Evolutionary conservation across 768 basidiomycete species (phyloP).

Genomic region (Tylopilus felleus): DNA sequence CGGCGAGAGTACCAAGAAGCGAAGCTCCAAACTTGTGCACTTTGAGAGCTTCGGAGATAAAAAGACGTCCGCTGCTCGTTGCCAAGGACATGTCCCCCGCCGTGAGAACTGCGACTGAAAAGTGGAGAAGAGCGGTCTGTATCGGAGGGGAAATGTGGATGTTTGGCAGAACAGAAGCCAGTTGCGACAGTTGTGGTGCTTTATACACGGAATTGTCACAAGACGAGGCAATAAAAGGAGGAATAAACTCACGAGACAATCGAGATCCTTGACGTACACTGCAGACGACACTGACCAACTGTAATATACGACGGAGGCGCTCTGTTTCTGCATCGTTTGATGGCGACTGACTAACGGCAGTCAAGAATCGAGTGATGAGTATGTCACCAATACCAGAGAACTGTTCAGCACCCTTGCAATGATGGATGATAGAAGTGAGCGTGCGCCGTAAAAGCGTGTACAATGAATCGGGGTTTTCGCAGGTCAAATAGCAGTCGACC

Average conservation of each 20-base stretch:
- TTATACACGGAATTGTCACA: not conserved
- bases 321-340: conserved; percentile 30
- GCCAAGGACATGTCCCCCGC: conserved; percentile 43
- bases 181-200: conserved; percentile 38
- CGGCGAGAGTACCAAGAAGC: conserved; percentile 59
- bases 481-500: conserved; percentile 50
- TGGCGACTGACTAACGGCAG: conserved; percentile 1
- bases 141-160: conserved; percentile 28
- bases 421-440: conserved; percentile 79
- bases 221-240: not conserved
- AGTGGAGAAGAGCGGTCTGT: conserved; percentile 32
- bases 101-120: conserved; percentile 34
- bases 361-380: conserved; percentile 41
- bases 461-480: conserved; percentile 38
- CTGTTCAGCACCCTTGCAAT: conserved; percentile 67
- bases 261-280: conserved; percentile 72
- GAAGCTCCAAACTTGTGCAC: conserved; percentile 44
- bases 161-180: conserved; percentile 30
- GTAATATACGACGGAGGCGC: conserved; percentile 49
- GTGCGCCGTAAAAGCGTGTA: conserved; percentile 64
- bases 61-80: conserved; percentile 43
- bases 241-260: conserved; percentile 47
- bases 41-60: conserved; percentile 32
- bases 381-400: conserved; percentile 57
- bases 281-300: conserved; percentile 52